A percentile compares a stretch with the other conserved stretches of the same genome.
phyloP scores from a whole-genome alignment of 768 basidiomycete genomes.

The Trametes punicea region DNA sequence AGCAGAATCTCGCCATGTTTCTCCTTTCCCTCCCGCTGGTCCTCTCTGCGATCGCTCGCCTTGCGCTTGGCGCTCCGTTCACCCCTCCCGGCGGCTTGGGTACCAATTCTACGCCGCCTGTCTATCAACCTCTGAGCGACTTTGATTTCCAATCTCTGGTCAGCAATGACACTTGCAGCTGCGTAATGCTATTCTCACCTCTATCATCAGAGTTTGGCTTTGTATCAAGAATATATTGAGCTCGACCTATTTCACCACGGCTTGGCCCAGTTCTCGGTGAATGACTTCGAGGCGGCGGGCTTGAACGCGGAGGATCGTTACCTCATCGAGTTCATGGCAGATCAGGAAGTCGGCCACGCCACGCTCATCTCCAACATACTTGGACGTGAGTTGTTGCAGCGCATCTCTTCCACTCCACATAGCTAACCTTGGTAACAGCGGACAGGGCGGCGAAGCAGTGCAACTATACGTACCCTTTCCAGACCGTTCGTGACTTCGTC shows the following conservation, averaged over 20 bases:
- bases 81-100: conserved; percentile 28
- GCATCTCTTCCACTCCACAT: not conserved
- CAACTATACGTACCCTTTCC: conserved; percentile 54
- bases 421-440: conserved; percentile 19
- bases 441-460: conserved; percentile 48
- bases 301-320: conserved; percentile 50
- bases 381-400: conserved; percentile 31
- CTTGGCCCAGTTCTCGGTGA: conserved; percentile 47
- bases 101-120: conserved; percentile 29
- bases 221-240: conserved; percentile 67
- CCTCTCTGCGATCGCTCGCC: not conserved
- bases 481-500: conserved; percentile 54
- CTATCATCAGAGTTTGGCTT: conserved; percentile 41
- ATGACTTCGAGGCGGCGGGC: conserved; percentile 55
- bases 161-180: not conserved
- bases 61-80: conserved; percentile 7
- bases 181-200: not conserved
- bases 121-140: conserved; percentile 35
- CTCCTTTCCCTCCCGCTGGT: not conserved
- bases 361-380: conserved; percentile 50
- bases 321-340: conserved; percentile 60
- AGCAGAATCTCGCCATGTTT: not conserved
- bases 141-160: conserved; percentile 53
- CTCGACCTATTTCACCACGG: conserved; percentile 58
- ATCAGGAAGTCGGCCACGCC: conserved; percentile 64